Base-by-base conservation (phyloP, 2,329 filamentous ascomycete genomes). In the Exophiala xenobiotica region DNA sequence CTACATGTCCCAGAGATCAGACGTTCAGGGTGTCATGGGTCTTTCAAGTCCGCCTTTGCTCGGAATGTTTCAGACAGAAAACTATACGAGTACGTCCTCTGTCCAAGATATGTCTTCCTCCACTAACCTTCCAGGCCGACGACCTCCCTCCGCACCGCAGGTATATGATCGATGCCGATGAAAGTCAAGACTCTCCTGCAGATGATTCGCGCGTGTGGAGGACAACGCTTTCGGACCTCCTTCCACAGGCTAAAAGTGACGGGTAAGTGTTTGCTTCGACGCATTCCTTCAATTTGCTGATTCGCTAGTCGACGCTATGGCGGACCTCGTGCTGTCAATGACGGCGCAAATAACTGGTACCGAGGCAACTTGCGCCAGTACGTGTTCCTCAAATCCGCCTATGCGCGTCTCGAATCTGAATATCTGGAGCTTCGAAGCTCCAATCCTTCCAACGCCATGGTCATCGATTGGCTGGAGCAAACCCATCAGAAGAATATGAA, bases 1-100 rank as follows among this genome's bases (percentile, higher is more conserved):
- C 44, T n/a, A 31, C 24, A 3, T 62, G 60, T 40, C 52, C 46
- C 2, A 51, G 47, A 6, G 47, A 47, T 18, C 35, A 55, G 6
- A 60, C 57, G 4, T 44, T 46, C n/a, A 53, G 54, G 16, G 59
- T 60, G 4, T 56, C 55, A 29, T 62, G 60, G 60, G 48, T 49
- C 3, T 61, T 61, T 46, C 54, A 56, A 35, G 38, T 56, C 11
- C 57, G 60, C 4, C 53, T 62, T 6, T 62, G 60, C 40, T 29
- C 50, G 11, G 46, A 53, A 12, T 62, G 60, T 42, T 54, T 60
- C 27, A 49, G 37, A 23, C 23, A 51, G 22, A 60, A 56, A 26
- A 58, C 51, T n/a, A 54, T 52, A 45, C 41, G 42, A 12, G 51
- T 54, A 29, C 19, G 51, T 49, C 41, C 6, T 23, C 33, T 16